These are phyloP conservation scores for Cladosporium cucumerinum DNA, from an alignment of 2,329 filamentous ascomycete species.

Conservation along the genomic window DNA sequence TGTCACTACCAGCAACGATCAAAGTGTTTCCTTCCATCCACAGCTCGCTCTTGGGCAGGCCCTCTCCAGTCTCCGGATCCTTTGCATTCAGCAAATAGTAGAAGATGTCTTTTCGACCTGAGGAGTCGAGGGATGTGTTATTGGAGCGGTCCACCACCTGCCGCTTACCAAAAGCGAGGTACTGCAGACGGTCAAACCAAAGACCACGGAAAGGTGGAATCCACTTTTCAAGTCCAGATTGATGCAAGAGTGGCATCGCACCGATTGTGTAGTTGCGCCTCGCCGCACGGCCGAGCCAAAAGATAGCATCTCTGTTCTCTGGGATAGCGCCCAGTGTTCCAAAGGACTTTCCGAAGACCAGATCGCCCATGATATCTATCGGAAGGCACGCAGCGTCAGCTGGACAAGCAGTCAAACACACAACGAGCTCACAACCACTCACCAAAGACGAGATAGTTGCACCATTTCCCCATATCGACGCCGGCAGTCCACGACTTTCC, in stretches of 20 bases:
- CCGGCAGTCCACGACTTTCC: not conserved
- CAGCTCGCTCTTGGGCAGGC: conserved; percentile 40
- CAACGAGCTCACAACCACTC: not conserved
- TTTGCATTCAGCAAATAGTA: conserved; percentile 25
- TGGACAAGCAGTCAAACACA: not conserved
- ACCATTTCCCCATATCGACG: conserved; percentile 1
- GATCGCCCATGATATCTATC: conserved; percentile 49
- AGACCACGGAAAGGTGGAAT: conserved; percentile 26
- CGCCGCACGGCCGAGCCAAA: conserved; percentile 43
- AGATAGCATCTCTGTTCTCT: conserved; percentile 39
- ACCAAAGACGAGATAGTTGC: conserved; percentile 4
- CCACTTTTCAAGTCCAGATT: conserved; percentile 24
- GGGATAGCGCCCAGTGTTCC: conserved; percentile 25
- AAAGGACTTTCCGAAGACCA: conserved; percentile 41
- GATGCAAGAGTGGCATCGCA: conserved; percentile 28
- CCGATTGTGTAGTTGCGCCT: conserved; percentile 44
- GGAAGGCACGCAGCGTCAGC: not conserved
- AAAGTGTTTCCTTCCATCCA: conserved; percentile 50
- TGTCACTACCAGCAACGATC: conserved; percentile 48
- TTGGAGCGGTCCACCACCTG: conserved; percentile 28
- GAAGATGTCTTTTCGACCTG: conserved; percentile 28
- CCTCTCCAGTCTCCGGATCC: conserved; percentile 39
- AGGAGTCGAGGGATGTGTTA: conserved; percentile 20
- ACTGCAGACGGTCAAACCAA: conserved; percentile 25
- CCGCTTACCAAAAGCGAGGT: conserved; percentile 30